phyloP scores from a whole-genome alignment of 1,139 yeast species.

The Pichia sp. region DNA sequence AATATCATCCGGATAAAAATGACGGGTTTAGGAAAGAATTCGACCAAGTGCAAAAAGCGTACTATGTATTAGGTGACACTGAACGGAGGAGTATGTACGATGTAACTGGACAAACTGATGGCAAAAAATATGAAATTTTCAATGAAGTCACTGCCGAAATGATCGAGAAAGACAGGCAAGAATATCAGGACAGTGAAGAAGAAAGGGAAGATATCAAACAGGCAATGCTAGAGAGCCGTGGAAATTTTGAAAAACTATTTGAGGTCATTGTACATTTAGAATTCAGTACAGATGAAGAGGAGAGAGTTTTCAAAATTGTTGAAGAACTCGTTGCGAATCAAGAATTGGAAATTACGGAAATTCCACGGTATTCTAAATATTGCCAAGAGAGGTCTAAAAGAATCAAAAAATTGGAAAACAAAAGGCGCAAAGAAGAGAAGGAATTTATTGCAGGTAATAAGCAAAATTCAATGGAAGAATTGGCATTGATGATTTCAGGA shows the following conservation, averaged over 20 bases:
- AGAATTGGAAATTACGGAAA: conserved; percentile 28
- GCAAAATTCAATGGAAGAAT: conserved; percentile 1
- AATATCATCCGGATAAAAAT: conserved; percentile 72
- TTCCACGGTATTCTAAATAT: conserved; percentile 6
- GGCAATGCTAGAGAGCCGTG: conserved; percentile 52
- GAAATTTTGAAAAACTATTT: conserved; percentile 61
- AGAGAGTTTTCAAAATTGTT: conserved; percentile 48
- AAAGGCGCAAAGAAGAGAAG: conserved; percentile 4
- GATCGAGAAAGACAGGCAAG: conserved; percentile 60
- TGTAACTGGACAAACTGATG: conserved; percentile 51
- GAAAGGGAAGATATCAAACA: conserved; percentile 58
- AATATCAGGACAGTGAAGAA: conserved; percentile 60
- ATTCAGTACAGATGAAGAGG: conserved; percentile 50
- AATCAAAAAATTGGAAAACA: conserved; percentile 5
- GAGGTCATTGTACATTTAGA: conserved; percentile 75
- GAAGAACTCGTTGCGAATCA: conserved; percentile 33
- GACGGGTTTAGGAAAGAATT: conserved; percentile 34
- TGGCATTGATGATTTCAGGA: conserved; percentile 6
- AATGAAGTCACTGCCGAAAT: conserved; percentile 60
- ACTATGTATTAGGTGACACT: conserved; percentile 57
- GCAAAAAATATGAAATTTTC: conserved; percentile 33
- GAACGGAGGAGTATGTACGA: conserved; percentile 53
- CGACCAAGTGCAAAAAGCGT: conserved; percentile 70
- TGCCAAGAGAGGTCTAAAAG: neutral
- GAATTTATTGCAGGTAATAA: too few species aligned